Conservation (phyloP, 23 red algal genomes). For the Gracilaria gracilis region DNA sequence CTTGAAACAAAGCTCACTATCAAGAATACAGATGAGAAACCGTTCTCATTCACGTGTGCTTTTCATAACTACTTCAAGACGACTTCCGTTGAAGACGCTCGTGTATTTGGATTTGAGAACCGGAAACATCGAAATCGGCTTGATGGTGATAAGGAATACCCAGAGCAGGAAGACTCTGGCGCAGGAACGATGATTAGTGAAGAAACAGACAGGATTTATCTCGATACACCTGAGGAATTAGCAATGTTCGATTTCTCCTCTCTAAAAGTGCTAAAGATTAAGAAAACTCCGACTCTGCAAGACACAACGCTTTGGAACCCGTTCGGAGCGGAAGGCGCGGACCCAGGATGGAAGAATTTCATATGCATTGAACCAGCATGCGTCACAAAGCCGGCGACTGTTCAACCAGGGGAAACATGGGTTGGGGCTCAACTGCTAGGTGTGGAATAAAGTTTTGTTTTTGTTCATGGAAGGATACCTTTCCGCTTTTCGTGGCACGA, state of each 20-base stretch:
- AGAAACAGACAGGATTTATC: conserved; percentile 88
- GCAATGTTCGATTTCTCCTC: conserved; percentile 90
- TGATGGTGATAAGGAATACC: conserved; percentile 58
- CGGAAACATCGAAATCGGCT: conserved; percentile 73
- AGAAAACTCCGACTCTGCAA: conserved; percentile 82
- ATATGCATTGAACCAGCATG: conserved; percentile 96
- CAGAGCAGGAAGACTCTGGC: conserved; percentile 65
- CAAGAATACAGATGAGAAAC: conserved; percentile 78
- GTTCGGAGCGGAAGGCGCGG: conserved; percentile 86
- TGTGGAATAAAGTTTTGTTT: conserved; percentile 72
- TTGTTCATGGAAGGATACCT: neutral
- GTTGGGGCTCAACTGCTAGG: conserved; percentile 89
- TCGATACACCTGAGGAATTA: conserved; percentile 83
- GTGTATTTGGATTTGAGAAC: conserved; percentile 90
- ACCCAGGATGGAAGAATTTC: conserved; percentile 95
- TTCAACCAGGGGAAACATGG: conserved; percentile 93
- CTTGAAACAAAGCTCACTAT: conserved; percentile 85
- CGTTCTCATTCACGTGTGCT: conserved; percentile 87
- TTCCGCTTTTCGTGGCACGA: too few species aligned
- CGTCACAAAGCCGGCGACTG: conserved; percentile 69
- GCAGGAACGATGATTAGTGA: conserved; percentile 76
- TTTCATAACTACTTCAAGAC: conserved; percentile 97
- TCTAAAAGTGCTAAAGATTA: conserved; percentile 91
- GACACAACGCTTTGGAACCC: conserved; percentile 99
- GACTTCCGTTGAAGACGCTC: conserved; percentile 65